These are phyloP conservation scores for Kregervanrija fluxuum DNA, from an alignment of 805 yeast genomes.

Conservation along the genomic window DNA sequence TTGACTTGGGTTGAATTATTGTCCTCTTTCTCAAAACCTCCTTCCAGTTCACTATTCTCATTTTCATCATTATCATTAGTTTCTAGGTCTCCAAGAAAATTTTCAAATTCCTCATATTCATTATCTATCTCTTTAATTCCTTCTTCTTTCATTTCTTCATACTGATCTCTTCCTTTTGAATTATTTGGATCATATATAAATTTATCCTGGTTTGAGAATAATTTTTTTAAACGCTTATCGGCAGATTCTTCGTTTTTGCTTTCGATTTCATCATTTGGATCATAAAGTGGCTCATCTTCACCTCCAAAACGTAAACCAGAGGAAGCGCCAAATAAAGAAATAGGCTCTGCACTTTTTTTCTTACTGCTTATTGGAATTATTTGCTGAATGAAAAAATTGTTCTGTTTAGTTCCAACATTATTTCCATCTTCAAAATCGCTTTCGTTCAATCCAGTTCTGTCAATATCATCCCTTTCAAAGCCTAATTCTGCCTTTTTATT, in stretches of 20 bases:
- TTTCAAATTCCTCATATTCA: not conserved
- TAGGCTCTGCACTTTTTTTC: not conserved
- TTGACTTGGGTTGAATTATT: no score
- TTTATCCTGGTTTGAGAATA: not conserved
- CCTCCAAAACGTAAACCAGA: not conserved
- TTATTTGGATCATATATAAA: not conserved
- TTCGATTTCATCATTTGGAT: not conserved
- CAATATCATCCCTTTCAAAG: conserved; percentile 18
- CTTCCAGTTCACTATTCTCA: conserved; percentile 1
- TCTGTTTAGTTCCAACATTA: conserved; percentile 3
- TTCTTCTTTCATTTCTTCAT: not conserved
- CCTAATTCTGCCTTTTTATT: conserved; percentile 8
- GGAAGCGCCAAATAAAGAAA: not conserved
- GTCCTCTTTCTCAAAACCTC: not conserved
- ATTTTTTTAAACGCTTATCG: conserved; percentile 1
- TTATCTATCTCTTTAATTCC: no score
- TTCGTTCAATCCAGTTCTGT: conserved; percentile 10
- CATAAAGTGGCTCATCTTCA: not conserved
- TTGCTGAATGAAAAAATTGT: not conserved
- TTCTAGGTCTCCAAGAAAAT: conserved; percentile 1
- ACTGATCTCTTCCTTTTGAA: not conserved
- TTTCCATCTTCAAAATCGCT: conserved; percentile 11
- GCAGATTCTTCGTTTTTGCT: not conserved
- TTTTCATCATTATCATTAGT: conserved; percentile 1
- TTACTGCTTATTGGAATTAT: not conserved